Evolutionary conservation across 1,284 basidiomycete species (phyloP).

Genomic region (Melampsora abietis-canadensis): DNA sequence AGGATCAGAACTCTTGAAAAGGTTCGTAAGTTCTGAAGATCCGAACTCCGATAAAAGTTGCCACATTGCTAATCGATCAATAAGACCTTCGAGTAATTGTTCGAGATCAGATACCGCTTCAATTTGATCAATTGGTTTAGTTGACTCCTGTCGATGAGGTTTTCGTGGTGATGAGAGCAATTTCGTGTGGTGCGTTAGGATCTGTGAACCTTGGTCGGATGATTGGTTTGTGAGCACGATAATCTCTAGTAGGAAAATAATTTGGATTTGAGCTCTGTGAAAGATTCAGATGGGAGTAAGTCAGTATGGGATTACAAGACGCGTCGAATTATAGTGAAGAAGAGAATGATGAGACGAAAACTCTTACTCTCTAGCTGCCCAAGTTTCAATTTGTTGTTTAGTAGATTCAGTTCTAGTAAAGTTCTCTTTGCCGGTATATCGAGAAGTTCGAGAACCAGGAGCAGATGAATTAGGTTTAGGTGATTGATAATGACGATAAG

Average conservation of each 20-base stretch:
- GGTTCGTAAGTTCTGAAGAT: not conserved
- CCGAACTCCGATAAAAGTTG: slow-evolving; percentile 26
- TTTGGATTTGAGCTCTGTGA: slow-evolving; percentile 27
- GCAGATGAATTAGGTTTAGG: not conserved
- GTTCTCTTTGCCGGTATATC: not conserved
- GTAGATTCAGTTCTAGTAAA: slow-evolving; percentile 28
- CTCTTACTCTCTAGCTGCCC: slow-evolving; percentile 31
- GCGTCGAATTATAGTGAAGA: not conserved
- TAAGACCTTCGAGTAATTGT: slow-evolving; percentile 22
- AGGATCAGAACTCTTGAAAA: not conserved
- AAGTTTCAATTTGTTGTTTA: slow-evolving; percentile 18
- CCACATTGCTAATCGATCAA: slow-evolving; percentile 41
- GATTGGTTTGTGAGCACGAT: slow-evolving; percentile 24
- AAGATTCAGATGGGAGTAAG: not conserved
- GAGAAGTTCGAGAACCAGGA: not conserved
- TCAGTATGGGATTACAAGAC: not conserved
- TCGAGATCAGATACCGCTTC: slow-evolving; percentile 22
- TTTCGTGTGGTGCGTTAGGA: slow-evolving; percentile 15
- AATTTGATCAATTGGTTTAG: not conserved
- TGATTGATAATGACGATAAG: not conserved
- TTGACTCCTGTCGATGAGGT: not conserved
- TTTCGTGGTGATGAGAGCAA: slow-evolving; percentile 26
- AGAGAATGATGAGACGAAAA: not conserved
- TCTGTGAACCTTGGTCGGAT: not conserved
- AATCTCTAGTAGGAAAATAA: slow-evolving; percentile 27